Percentiles rank a stretch among this genome's conserved stretches.
These are phyloP conservation scores for Paramyrothecium roridum DNA, from an alignment of 2,329 filamentous ascomycete species.

Conservation along the genomic window DNA sequence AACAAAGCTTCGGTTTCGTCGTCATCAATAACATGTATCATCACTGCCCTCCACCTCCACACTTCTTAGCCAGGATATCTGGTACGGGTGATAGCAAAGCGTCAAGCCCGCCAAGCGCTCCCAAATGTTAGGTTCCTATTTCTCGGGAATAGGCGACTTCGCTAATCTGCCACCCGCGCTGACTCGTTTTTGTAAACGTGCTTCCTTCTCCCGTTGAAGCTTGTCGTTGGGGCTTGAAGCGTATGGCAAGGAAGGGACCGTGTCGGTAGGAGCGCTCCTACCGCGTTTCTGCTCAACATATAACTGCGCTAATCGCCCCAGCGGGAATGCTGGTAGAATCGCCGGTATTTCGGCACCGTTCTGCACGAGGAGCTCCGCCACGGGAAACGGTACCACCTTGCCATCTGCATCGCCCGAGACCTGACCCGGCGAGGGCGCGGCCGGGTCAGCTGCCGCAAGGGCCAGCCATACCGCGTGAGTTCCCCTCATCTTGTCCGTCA, in stretches of 20 bases:
- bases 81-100: slow-evolving; percentile 31
- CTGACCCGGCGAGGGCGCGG: slow-evolving; percentile 59
- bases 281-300: slow-evolving; percentile 79
- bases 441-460: slow-evolving; percentile 87
- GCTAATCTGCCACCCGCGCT: slow-evolving; percentile 73
- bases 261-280: slow-evolving; percentile 50
- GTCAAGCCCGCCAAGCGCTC: slow-evolving; percentile 33
- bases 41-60: slow-evolving; percentile 8
- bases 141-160: slow-evolving; percentile 61
- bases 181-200: slow-evolving; percentile 72
- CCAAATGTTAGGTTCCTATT: slow-evolving; percentile 45
- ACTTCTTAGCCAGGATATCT: slow-evolving; percentile 21
- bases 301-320: slow-evolving; percentile 74
- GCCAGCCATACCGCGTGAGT: slow-evolving; percentile 91
- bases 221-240: slow-evolving; percentile 41
- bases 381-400: slow-evolving; percentile 70
- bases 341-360: slow-evolving; percentile 88
- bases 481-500: slow-evolving; percentile 77
- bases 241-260: slow-evolving; percentile 57
- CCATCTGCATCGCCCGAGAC: slow-evolving; percentile 39
- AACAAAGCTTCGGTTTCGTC: background rate
- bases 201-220: slow-evolving; percentile 61
- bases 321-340: slow-evolving; percentile 73
- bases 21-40: slow-evolving; percentile 1
- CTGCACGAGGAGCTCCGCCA: slow-evolving; percentile 88